Percentiles rank a stretch among this genome's conserved stretches.
phyloP scores from a whole-genome alignment of 208 protist species.

The Leptomonas seymouri region DNA sequence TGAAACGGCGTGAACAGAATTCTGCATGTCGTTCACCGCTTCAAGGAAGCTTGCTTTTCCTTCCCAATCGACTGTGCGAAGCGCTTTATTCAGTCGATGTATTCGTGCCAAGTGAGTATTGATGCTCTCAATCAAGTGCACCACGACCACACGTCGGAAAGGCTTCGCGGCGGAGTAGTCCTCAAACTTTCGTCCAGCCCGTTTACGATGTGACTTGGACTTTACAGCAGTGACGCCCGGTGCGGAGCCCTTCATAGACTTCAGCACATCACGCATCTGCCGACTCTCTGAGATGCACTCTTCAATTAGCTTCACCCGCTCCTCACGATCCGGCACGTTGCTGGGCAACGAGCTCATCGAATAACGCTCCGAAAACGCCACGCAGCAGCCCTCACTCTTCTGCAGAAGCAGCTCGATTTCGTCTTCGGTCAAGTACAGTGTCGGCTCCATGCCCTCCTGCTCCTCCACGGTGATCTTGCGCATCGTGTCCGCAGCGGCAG shows the following conservation, averaged over 20 bases:
- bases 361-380: constrained; percentile 59
- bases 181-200: constrained; percentile 83
- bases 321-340: constrained; percentile 77
- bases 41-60: constrained; percentile 70
- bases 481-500: constrained; percentile 37
- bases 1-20: constrained; percentile 42
- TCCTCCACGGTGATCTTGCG: constrained; percentile 72
- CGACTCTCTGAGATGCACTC: constrained; percentile 81
- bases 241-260: constrained; percentile 82
- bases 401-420: constrained; percentile 76
- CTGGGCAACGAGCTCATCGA: constrained; percentile 65
- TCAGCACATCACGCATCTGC: constrained; percentile 80
- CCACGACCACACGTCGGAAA: constrained; percentile 79
- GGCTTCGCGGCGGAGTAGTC: constrained; percentile 89
- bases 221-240: constrained; percentile 73
- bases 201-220: constrained; percentile 75
- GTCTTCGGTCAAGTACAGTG: constrained; percentile 71
- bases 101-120: constrained; percentile 55
- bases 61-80: constrained; percentile 79
- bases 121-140: constrained; percentile 58
- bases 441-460: constrained; percentile 79
- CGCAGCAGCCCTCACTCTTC: constrained; percentile 68
- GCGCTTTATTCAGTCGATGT: constrained; percentile 67
- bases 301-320: constrained; percentile 66
- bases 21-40: constrained; percentile 65